phyloP scores from a whole-genome alignment of 2,329 filamentous ascomycete species.

The Teratosphaeria destructans region DNA sequence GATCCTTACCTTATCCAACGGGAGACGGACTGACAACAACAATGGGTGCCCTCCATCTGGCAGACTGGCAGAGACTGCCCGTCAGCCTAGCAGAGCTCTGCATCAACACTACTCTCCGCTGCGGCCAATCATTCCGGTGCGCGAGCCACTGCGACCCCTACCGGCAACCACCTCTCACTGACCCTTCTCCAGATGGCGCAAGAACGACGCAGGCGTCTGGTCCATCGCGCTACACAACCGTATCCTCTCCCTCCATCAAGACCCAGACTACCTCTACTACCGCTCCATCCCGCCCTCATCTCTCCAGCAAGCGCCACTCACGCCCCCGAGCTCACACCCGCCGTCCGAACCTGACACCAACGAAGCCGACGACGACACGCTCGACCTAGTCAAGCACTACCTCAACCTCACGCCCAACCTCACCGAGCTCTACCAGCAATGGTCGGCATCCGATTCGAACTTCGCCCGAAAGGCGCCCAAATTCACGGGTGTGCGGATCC shows the following conservation, averaged over 20 bases:
- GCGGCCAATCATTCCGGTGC: slow-evolving; percentile 73
- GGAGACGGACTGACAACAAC: neutral
- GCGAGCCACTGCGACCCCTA: slow-evolving; percentile 26
- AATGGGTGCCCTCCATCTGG: slow-evolving; percentile 40
- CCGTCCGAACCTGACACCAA: slow-evolving; percentile 25
- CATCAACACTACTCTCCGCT: slow-evolving; percentile 87
- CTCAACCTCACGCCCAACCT: slow-evolving; percentile 77
- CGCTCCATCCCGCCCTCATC: slow-evolving; percentile 51
- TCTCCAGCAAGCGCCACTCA: slow-evolving; percentile 22
- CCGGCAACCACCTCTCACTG: neutral
- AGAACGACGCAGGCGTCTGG: slow-evolving; percentile 73
- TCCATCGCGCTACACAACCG: slow-evolving; percentile 77
- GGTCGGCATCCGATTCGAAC: slow-evolving; percentile 76
- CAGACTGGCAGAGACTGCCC: slow-evolving; percentile 81
- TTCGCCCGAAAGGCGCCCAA: slow-evolving; percentile 78
- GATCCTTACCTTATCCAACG: neutral
- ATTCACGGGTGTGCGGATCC: slow-evolving; percentile 83
- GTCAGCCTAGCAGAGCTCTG: slow-evolving; percentile 76
- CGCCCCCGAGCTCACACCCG: slow-evolving; percentile 30
- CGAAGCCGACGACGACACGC: slow-evolving; percentile 54
- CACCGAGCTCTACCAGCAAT: slow-evolving; percentile 66
- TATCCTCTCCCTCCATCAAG: slow-evolving; percentile 76
- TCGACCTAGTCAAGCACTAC: slow-evolving; percentile 68
- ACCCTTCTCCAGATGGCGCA: slow-evolving; percentile 59
- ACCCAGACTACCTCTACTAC: slow-evolving; percentile 69